These are phyloP conservation scores for Colletotrichum tropicale DNA, from an alignment of 2,329 filamentous ascomycete genomes.

Conservation along the genomic window DNA sequence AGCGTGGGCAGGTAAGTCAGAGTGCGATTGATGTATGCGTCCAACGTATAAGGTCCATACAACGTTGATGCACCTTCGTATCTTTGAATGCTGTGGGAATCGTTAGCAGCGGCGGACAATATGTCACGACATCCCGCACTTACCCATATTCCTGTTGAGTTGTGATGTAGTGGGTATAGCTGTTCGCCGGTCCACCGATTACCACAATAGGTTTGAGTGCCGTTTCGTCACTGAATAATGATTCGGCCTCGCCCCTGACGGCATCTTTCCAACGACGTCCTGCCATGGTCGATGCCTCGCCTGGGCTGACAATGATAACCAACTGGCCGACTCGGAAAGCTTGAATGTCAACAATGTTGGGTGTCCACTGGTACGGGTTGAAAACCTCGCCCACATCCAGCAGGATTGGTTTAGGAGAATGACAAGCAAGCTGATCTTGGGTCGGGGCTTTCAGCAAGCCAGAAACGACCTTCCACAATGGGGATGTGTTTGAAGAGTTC, in stretches of 20 bases:
- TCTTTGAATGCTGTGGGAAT: constrained; percentile 64
- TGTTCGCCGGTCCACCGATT: constrained; percentile 86
- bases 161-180: constrained; percentile 80
- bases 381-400: constrained; percentile 83
- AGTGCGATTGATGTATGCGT: constrained; percentile 84
- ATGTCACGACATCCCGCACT: constrained; percentile 11
- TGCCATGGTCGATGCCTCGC: constrained; percentile 91
- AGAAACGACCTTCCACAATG: constrained; percentile 78
- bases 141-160: constrained; percentile 68
- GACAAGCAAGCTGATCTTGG: constrained; percentile 73
- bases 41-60: constrained; percentile 83
- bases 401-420: constrained; percentile 81
- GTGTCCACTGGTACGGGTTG: constrained; percentile 81
- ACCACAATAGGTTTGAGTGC: constrained; percentile 70
- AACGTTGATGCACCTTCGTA: constrained; percentile 92
- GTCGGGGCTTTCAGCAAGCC: constrained; percentile 73
- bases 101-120: constrained; percentile 25
- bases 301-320: constrained; percentile 82
- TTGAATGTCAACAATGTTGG: constrained; percentile 90
- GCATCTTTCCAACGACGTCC: constrained; percentile 84
- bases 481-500: constrained; percentile 70
- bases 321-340: constrained; percentile 82
- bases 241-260: constrained; percentile 56
- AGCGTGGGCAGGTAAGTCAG: constrained; percentile 11
- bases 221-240: constrained; percentile 43